Evolutionary conservation across 2,329 filamentous ascomycete species (phyloP), one percentile per base, ranked within the genome.

Genomic region (Paraconiothyrium sp.): DNA sequence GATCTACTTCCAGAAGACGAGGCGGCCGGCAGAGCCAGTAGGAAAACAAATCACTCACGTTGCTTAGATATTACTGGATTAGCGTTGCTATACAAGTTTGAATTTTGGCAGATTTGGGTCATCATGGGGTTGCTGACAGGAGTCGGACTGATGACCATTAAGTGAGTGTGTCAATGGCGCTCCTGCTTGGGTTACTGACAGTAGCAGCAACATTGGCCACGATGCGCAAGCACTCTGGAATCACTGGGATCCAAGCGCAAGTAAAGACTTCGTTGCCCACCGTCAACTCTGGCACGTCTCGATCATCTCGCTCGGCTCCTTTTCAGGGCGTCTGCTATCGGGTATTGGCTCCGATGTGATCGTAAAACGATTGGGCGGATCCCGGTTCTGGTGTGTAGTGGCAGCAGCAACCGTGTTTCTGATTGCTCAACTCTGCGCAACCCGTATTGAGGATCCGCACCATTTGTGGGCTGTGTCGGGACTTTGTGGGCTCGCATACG

Each of bases 141-240:
- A 56, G 91, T 97, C 70, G 95, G 95, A 11, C 82, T 99, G 67
- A 99, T 99, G 95, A 98, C 94, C 0, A 99, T 99, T 81, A 99
- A 99, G 93, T 97, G 84, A 79, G 91, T 83, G 27, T 9, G 4
- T 6, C 9, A 10, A 35, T 16, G n/a, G 16, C 27, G 30, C 27
- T 22, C 30, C 14, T 44, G 22, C 93, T 6, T 39, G 14, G 13
- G 16, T 54, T 9, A 16, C 35, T 49, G 14, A 57, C 11, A n/a
- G 13, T 32, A 10, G 11, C 27, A 97, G 93, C 82, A 99, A 99
- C 72, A 97, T 98, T 73, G 95, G 95, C 47, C 96, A 97, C 75
- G 89, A 94, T 70, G 90, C 89, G 73, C 92, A 92, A 74, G 93
- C 93, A 2, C 84, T 99, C 1, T 98, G 95, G 95, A 90, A 88